Evolutionary conservation across 352 stramenopile genomes (phyloP).

Genomic region (Phytophthora cactorum): DNA sequence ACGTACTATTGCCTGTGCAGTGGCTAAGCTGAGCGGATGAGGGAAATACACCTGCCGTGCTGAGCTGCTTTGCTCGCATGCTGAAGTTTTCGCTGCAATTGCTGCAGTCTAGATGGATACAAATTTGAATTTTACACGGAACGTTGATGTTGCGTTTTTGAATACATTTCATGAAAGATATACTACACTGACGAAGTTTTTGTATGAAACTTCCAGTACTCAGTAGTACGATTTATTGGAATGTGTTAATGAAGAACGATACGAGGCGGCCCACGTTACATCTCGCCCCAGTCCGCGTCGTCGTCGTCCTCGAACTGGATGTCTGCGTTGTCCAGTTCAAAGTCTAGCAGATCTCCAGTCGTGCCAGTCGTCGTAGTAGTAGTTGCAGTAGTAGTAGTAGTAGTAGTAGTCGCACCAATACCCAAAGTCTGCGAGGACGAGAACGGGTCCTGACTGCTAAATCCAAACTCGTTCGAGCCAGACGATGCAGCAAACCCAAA

Average conservation of each 20-base stretch:
- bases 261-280: slow-evolving; percentile 43
- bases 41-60: background rate
- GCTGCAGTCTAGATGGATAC: slow-evolving; percentile 5
- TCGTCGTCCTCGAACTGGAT: slow-evolving; percentile 84
- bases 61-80: too few species aligned
- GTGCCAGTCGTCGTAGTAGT: slow-evolving; percentile 39
- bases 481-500: slow-evolving; percentile 30
- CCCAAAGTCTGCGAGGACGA: slow-evolving; percentile 30
- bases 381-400: slow-evolving; percentile 29
- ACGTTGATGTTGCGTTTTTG: too few species aligned
- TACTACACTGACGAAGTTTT: too few species aligned
- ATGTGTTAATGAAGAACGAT: slow-evolving; percentile 12
- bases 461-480: slow-evolving; percentile 43
- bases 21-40: slow-evolving; percentile 18
- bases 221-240: slow-evolving; percentile 1
- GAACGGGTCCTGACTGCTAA: slow-evolving; percentile 35
- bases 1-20: slow-evolving; percentile 1
- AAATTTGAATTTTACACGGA: background rate
- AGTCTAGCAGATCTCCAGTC: slow-evolving; percentile 72
- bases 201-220: background rate
- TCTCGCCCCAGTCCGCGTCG: slow-evolving; percentile 85
- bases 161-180: too few species aligned
- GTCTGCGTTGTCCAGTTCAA: slow-evolving; percentile 78
- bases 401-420: slow-evolving; percentile 29
- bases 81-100: too few species aligned